Evolutionary conservation across 805 yeast genomes (phyloP).

Genomic region (Candida schatavii): DNA sequence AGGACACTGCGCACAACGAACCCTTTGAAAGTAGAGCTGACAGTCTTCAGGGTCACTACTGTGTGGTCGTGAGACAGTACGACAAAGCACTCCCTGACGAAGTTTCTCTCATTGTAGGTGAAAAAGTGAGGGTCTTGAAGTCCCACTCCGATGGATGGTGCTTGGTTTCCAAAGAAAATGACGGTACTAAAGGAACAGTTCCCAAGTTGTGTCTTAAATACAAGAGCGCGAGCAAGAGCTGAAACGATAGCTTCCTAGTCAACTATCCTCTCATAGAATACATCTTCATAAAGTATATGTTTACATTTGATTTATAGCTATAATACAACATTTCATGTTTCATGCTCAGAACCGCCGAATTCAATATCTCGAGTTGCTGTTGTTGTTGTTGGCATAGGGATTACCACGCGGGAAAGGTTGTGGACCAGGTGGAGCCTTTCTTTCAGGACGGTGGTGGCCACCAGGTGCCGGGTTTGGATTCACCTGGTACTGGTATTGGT

Average conservation of each 20-base stretch:
- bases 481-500: conserved; percentile 10
- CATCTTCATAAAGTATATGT: conserved; percentile 1
- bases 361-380: conserved; percentile 1
- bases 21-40: neutral
- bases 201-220: conserved; percentile 27
- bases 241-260: no score
- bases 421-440: conserved; percentile 4
- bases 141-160: conserved; percentile 41
- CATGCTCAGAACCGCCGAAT: no score
- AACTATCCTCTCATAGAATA: no score
- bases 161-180: conserved; percentile 16
- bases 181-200: conserved; percentile 27
- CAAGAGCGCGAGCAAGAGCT: conserved; percentile 3
- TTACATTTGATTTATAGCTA: conserved; percentile 8
- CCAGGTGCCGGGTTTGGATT: conserved; percentile 5
- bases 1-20: no score
- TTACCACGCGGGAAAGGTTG: neutral
- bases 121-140: conserved; percentile 22
- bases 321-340: conserved; percentile 6
- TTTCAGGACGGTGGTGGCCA: neutral
- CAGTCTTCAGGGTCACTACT: conserved; percentile 5
- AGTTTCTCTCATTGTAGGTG: conserved; percentile 28
- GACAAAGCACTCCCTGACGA: conserved; percentile 32
- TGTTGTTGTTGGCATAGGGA: conserved; percentile 3
- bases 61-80: conserved; percentile 25